phyloP scores from a whole-genome alignment of 352 stramenopile species.

The Phytopythium ostracodes region DNA sequence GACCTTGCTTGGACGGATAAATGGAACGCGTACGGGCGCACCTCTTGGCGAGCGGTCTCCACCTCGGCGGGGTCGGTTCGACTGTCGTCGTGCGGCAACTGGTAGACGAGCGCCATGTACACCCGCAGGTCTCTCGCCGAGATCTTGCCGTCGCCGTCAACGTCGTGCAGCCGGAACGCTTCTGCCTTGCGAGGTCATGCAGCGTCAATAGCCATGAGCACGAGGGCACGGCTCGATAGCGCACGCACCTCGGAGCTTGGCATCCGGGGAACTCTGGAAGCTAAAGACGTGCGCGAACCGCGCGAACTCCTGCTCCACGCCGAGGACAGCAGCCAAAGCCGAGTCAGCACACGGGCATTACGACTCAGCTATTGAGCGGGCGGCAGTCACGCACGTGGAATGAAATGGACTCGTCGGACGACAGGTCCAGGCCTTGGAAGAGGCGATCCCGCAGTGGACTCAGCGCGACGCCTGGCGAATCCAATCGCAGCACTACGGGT shows the following conservation, averaged over 20 bases:
- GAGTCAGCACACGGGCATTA: slow-evolving; percentile 3
- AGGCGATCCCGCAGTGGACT: slow-evolving; percentile 45
- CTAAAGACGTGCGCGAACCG: slow-evolving; percentile 52
- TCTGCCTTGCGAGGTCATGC: slow-evolving; percentile 17
- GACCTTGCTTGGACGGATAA: too few species aligned
- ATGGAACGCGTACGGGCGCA: slow-evolving; percentile 5
- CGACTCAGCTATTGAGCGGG: neutral
- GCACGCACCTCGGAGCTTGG: slow-evolving; percentile 40
- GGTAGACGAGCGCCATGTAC: slow-evolving; percentile 45
- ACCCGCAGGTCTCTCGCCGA: slow-evolving; percentile 43
- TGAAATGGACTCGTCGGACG: slow-evolving; percentile 19
- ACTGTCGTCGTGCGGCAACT: slow-evolving; percentile 17
- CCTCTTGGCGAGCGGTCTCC: slow-evolving; percentile 26
- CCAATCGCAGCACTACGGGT: too few species aligned
- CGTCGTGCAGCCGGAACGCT: slow-evolving; percentile 69
- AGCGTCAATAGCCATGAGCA: slow-evolving; percentile 3
- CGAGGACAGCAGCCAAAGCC: neutral
- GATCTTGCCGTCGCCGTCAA: slow-evolving; percentile 68
- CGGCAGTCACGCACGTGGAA: slow-evolving; percentile 45
- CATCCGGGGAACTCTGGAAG: slow-evolving; percentile 47
- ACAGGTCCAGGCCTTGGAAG: slow-evolving; percentile 43
- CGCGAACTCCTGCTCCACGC: slow-evolving; percentile 39
- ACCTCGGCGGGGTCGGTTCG: slow-evolving; percentile 13
- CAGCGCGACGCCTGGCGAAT: slow-evolving; percentile 29
- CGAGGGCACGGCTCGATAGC: neutral